These are phyloP conservation scores for Botryosphaeria dothidea DNA, from an alignment of 2,329 filamentous ascomycete species.

Conservation along the genomic window DNA sequence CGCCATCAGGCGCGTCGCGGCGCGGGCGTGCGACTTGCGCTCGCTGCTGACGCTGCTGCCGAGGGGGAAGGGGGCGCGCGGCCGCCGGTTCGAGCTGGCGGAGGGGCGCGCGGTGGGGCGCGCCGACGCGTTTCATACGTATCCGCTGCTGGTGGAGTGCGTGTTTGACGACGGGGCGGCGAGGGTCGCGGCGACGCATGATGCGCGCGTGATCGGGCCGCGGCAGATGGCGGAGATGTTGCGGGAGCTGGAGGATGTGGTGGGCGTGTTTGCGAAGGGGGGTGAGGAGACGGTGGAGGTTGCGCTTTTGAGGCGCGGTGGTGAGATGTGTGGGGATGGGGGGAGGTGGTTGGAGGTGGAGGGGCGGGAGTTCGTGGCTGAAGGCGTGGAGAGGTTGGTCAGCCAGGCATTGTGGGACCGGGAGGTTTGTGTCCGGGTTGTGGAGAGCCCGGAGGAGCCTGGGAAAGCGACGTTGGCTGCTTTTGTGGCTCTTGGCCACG, in stretches of 20 bases:
- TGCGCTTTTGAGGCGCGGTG: constrained; percentile 23
- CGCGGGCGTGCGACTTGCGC: constrained; percentile 51
- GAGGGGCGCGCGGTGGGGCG: constrained; percentile 52
- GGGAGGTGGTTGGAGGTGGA: constrained; percentile 22
- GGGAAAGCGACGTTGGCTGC: constrained; percentile 26
- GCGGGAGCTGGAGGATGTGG: constrained; percentile 52
- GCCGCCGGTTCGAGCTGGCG: constrained; percentile 57
- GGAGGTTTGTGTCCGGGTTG: neutral
- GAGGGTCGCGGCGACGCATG: constrained; percentile 63
- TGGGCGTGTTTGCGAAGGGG: constrained; percentile 51
- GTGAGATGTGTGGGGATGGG: no score
- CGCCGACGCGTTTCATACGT: constrained; percentile 60
- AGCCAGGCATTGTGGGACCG: neutral
- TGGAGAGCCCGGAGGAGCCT: neutral
- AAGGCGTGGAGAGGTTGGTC: constrained; percentile 38
- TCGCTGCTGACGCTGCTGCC: constrained; percentile 41
- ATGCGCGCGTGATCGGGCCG: constrained; percentile 58
- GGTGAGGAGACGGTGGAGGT: no score
- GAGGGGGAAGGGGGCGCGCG: constrained; percentile 48
- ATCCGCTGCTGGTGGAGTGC: constrained; percentile 65
- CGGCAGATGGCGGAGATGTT: constrained; percentile 56
- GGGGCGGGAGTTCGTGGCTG: neutral
- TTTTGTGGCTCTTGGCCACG: neutral
- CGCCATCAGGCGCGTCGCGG: constrained; percentile 54
- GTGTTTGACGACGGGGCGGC: constrained; percentile 58